Evolutionary conservation across 768 basidiomycete genomes (phyloP).

Genomic region (Glaciozyma antarctica): DNA sequence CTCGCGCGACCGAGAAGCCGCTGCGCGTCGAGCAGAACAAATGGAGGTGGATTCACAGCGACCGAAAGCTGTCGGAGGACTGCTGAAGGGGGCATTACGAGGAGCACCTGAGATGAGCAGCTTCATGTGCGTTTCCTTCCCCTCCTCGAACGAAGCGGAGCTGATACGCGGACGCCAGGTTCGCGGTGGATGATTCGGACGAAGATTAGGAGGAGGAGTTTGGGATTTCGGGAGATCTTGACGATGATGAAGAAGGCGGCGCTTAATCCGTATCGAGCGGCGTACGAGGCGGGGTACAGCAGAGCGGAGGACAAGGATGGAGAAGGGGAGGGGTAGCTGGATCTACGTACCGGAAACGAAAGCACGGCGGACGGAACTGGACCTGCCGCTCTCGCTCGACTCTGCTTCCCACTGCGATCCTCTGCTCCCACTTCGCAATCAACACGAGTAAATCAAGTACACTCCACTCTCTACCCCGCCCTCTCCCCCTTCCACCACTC

Average conservation of each 20-base stretch:
- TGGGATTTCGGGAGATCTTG: background rate
- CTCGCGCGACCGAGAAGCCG: constrained; percentile 3
- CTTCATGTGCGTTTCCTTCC: constrained; percentile 14
- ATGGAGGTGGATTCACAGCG: constrained; percentile 7
- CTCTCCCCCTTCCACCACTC: background rate
- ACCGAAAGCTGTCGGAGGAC: constrained; percentile 6
- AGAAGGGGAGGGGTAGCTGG: background rate
- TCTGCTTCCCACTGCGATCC: background rate
- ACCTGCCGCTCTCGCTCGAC: too few relatives aligned
- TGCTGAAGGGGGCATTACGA: constrained; percentile 13
- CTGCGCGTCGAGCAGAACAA: background rate
- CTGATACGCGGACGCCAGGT: background rate
- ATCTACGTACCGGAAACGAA: background rate
- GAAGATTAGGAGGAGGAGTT: background rate
- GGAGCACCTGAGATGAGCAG: constrained; percentile 6
- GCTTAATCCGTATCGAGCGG: constrained; percentile 23
- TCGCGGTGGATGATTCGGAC: background rate
- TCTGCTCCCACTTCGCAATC: background rate
- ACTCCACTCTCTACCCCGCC: background rate
- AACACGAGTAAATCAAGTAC: background rate
- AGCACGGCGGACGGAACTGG: background rate
- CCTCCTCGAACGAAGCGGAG: background rate
- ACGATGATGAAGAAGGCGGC: constrained; percentile 27
- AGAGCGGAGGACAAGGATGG: constrained; percentile 6
- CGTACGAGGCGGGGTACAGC: constrained; percentile 18